phyloP scores from a whole-genome alignment of 805 yeast species.

The Vanderwaltozyma polyspora region DNA sequence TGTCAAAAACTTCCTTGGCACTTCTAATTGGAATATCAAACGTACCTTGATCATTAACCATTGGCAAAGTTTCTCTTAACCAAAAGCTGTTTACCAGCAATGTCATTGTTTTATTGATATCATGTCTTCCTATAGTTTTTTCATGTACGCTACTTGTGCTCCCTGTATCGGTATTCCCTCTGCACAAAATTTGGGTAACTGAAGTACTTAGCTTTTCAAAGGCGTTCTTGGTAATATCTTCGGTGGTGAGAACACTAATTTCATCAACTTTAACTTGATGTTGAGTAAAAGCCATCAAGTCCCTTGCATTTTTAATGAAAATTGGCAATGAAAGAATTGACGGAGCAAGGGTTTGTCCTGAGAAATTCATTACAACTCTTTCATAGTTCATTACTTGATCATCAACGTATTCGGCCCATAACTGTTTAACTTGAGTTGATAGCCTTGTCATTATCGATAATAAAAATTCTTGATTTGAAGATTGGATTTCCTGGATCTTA shows the following conservation, averaged over 20 bases:
- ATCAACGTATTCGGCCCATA: constrained; percentile 52
- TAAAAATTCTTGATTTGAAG: constrained; percentile 55
- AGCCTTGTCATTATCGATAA: constrained; percentile 40
- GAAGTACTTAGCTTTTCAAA: constrained; percentile 3
- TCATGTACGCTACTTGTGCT: background rate
- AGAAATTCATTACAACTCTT: constrained; percentile 21
- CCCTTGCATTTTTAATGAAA: constrained; percentile 29
- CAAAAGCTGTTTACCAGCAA: constrained; percentile 45
- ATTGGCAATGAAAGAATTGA: constrained; percentile 38
- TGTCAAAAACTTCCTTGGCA: constrained; percentile 21
- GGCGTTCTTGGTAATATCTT: constrained; percentile 2
- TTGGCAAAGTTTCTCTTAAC: constrained; percentile 33
- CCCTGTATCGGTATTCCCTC: background rate
- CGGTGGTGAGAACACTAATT: background rate
- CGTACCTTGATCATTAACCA: constrained; percentile 8
- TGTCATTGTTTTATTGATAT: constrained; percentile 33
- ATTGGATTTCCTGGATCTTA: constrained; percentile 27
- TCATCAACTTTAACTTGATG: background rate
- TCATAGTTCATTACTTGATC: constrained; percentile 40
- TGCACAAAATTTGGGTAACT: constrained; percentile 3
- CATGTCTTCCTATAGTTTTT: constrained; percentile 3
- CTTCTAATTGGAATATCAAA: constrained; percentile 15
- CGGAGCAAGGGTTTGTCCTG: constrained; percentile 32
- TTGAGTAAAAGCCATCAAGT: constrained; percentile 24
- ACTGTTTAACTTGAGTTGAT: constrained; percentile 37